Conservation (phyloP, 2,329 filamentous ascomycete species). For the Aspergillus melleus region DNA sequence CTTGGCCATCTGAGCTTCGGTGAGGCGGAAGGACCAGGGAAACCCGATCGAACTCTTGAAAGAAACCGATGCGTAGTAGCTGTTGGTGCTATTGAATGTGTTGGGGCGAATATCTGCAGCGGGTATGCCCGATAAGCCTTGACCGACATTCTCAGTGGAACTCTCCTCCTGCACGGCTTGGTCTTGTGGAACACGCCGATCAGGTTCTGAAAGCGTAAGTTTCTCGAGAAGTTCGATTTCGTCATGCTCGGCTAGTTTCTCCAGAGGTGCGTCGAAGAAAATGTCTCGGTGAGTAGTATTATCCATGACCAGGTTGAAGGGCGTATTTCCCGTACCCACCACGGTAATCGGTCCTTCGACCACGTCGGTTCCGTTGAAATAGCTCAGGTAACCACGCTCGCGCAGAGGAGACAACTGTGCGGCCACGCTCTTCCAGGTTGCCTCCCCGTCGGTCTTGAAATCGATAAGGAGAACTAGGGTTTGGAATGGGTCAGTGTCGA, state of each 20-base stretch:
- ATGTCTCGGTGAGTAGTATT: constrained; percentile 54
- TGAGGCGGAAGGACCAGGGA: constrained; percentile 52
- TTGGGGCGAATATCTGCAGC: constrained; percentile 37
- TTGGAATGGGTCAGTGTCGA: constrained; percentile 51
- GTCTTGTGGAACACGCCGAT: neutral
- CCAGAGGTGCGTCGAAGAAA: constrained; percentile 57
- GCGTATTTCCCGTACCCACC: constrained; percentile 55
- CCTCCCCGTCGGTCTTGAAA: constrained; percentile 45
- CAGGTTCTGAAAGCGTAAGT: neutral
- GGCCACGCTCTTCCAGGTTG: constrained; percentile 39
- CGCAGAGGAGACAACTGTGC: constrained; percentile 50
- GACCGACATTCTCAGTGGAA: constrained; percentile 35
- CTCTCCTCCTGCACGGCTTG: neutral
- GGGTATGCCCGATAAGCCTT: constrained; percentile 48
- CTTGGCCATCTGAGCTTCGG: constrained; percentile 44
- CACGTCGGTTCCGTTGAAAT: constrained; percentile 48
- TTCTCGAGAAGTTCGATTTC: neutral
- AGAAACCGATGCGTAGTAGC: constrained; percentile 58
- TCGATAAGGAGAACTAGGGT: constrained; percentile 56
- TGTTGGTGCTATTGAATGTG: constrained; percentile 52
- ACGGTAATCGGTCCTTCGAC: constrained; percentile 52
- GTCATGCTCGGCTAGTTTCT: constrained; percentile 32
- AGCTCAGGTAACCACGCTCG: constrained; percentile 50
- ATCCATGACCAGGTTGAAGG: constrained; percentile 48
- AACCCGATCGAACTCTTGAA: constrained; percentile 52